phyloP scores from a whole-genome alignment of 192 early-diverging fungal genomes.

The Umbelopsis ramanniana region DNA sequence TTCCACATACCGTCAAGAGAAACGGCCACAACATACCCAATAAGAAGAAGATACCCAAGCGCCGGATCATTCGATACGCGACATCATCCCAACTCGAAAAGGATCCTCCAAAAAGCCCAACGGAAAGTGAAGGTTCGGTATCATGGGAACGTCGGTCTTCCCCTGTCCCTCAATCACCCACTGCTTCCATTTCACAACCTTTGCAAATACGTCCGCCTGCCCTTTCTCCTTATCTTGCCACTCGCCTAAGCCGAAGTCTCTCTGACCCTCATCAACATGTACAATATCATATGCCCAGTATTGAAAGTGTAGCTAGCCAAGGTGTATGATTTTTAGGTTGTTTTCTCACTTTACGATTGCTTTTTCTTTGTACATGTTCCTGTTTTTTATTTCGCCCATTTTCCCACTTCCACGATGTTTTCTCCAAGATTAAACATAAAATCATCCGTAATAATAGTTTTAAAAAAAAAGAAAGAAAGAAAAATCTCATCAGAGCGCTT shows the following conservation, averaged over 20 bases:
- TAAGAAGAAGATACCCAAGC: conserved; percentile 42
- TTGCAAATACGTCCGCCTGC: conserved; percentile 5
- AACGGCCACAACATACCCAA: conserved; percentile 13
- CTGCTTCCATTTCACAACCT: conserved; percentile 7
- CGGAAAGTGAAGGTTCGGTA: conserved; percentile 17
- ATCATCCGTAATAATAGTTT: neutral
- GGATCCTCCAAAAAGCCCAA: conserved; percentile 10
- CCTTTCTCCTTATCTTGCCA: conserved; percentile 14
- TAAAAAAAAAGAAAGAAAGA: neutral
- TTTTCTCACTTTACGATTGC: neutral
- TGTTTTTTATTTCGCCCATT: neutral
- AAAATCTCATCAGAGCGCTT: no score
- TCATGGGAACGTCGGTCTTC: conserved; percentile 15
- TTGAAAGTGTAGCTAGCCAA: conserved; percentile 19
- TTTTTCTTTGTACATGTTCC: neutral
- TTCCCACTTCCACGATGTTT: no score
- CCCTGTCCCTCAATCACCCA: neutral
- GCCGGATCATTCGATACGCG: conserved; percentile 33
- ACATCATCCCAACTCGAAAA: conserved; percentile 2
- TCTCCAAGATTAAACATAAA: neutral
- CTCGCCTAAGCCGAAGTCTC: conserved; percentile 9
- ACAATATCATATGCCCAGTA: conserved; percentile 20
- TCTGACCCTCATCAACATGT: conserved; percentile 24
- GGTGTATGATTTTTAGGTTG: neutral
- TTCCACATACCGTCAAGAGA: conserved; percentile 44